Evolutionary conservation across 257 asterid genomes (phyloP), one percentile per base, ranked within the genome.

Genomic region (Solanum virginianum): DNA sequence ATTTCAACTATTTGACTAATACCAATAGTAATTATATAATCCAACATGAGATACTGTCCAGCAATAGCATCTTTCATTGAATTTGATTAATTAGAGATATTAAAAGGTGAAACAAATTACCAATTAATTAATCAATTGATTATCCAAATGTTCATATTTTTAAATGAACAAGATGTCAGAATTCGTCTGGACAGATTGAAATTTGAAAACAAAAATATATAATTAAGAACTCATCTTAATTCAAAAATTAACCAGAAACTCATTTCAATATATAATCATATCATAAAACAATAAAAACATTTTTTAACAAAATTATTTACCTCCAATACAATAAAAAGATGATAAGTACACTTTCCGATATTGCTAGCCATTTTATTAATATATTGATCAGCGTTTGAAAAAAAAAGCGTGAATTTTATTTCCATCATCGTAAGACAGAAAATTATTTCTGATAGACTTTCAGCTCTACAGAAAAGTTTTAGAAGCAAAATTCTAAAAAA

Each of bases 351-450:
- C 24, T 66, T 15, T 39, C 32, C 18, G 9, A 20, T 59, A 59
- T 20, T 20, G 69, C 8, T 22, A 10, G 22, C 29, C 6, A 6
- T 36, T 36, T 36, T 36, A 36, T 36, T 4, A 36, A 36, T 36
- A 36, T 4, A 36, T 36, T 36, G 41, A 36, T 36, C 41, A 36
- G 1, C 1, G 41, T 59, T 10, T n/a, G 7, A 59, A 0, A n/a
- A n/a, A 0, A 59, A 0, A 59, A 20, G 0, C 0, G 3, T 1
- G 18, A 0, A 53, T 53, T 0, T 5, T 53, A 53, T 5, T 14
- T 1, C 13, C 20, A 59, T 0, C 10, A 20, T 59, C 3, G 1
- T 20, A 10, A 0, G 1, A 59, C 9, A 59, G n/a, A 4, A 20
- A 20, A 4, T 20, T 59, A 0, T 59, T 9, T 59, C 0, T 20